A percentile compares a stretch with the other conserved stretches of the same genome.
phyloP scores from a whole-genome alignment of 345 rosid species.

The Eucalyptus marginata region DNA sequence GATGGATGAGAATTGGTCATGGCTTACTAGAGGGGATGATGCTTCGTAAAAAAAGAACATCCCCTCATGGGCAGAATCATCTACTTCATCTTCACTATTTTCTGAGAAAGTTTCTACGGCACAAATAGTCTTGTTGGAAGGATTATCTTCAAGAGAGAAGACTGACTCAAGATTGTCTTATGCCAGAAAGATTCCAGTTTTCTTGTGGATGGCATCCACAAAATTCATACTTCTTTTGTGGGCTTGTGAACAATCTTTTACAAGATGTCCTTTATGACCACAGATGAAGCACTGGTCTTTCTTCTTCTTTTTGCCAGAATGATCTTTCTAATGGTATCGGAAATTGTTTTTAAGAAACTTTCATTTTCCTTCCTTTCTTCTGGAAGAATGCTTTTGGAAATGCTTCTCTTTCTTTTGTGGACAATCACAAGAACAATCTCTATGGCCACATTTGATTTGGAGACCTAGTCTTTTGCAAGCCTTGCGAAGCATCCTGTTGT shows the following conservation, averaged over 20 bases:
- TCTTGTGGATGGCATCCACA: neutral
- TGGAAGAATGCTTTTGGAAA: neutral
- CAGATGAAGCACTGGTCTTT: accelerated
- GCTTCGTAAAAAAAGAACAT: neutral
- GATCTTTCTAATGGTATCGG: accelerated
- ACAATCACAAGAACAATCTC: neutral
- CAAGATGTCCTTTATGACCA: neutral
- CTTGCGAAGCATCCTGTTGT: neutral
- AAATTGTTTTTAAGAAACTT: neutral
- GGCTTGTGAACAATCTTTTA: neutral
- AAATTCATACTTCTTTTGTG: neutral
- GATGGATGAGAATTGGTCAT: neutral
- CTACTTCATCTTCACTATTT: neutral
- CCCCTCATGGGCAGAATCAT: too few species aligned
- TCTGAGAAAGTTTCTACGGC: neutral
- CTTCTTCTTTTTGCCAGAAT: neutral
- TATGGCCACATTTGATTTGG: neutral
- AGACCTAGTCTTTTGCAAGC: neutral
- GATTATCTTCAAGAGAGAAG: neutral
- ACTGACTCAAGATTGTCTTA: neutral
- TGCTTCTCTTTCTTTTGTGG: neutral
- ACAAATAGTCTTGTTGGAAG: neutral
- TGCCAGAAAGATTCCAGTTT: neutral
- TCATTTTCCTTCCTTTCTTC: neutral
- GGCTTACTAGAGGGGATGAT: neutral